Evolutionary conservation across 2,329 filamentous ascomycete species (phyloP).

Genomic region (Oidium heveae): DNA sequence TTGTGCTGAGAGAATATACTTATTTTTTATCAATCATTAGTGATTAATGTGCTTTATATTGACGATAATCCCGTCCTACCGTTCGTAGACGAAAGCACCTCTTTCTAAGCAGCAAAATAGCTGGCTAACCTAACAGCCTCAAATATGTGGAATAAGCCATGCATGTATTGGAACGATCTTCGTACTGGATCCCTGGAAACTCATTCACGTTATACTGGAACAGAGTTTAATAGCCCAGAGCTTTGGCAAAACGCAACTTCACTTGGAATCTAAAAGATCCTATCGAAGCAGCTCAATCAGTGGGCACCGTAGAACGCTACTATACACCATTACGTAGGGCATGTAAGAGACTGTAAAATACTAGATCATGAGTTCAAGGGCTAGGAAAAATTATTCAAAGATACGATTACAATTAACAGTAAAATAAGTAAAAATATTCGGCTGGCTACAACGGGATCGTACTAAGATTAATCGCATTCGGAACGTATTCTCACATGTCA

Average conservation of each 20-base stretch:
- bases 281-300: neutral
- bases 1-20: neutral
- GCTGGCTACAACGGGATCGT: neutral
- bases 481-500: neutral
- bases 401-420: neutral
- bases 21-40: neutral
- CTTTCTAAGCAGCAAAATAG: slow-evolving; percentile 1
- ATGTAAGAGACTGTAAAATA: too few species aligned
- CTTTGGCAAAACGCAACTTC: neutral
- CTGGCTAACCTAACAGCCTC: neutral
- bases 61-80: neutral
- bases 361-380: neutral
- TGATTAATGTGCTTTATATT: slow-evolving; percentile 1
- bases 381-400: neutral
- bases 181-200: neutral
- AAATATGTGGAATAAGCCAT: neutral
- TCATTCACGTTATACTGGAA: neutral
- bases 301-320: neutral
- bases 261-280: neutral
- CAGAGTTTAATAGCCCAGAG: neutral
- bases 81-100: slow-evolving; percentile 1
- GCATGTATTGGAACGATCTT: neutral
- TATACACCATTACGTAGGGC: neutral
- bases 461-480: neutral
- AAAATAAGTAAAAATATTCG: neutral